Evolutionary conservation across 2,329 filamentous ascomycete species (phyloP).

Genomic region (Cladosporium halotolerans): DNA sequence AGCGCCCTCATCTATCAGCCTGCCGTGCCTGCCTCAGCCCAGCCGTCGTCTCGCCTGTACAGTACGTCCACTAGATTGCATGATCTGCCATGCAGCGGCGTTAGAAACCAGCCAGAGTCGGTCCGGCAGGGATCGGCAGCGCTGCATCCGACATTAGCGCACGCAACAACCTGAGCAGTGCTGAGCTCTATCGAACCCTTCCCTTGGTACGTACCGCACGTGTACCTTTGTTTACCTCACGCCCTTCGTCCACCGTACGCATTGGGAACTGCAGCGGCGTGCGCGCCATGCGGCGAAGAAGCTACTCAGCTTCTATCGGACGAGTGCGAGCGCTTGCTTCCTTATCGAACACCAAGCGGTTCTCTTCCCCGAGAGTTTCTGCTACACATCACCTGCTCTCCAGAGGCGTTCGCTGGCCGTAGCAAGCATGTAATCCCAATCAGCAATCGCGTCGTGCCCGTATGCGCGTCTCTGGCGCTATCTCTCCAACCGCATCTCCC

Average conservation of each 20-base stretch:
- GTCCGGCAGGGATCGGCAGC: not conserved
- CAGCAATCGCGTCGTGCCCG: constrained; percentile 3
- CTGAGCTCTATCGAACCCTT: no score
- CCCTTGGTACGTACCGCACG: no score
- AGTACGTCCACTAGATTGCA: not conserved
- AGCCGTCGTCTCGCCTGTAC: not conserved
- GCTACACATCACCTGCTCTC: not conserved
- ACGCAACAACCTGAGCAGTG: no score
- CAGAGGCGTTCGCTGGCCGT: no score
- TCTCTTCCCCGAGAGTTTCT: not conserved
- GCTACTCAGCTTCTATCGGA: constrained; percentile 2
- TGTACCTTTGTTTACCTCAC: no score
- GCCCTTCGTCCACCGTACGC: no score
- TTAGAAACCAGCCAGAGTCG: constrained; percentile 1
- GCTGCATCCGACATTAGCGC: not conserved
- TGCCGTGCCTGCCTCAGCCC: no score
- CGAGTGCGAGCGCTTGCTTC: no score
- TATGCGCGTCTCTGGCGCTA: constrained; percentile 1
- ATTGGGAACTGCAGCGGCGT: not conserved
- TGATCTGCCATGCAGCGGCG: constrained; percentile 11
- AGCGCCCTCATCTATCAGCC: not conserved
- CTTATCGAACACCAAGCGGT: no score
- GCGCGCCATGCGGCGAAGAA: constrained; percentile 2
- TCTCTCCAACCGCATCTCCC: constrained; percentile 7
- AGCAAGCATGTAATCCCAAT: not conserved